Evolutionary conservation across 2,329 filamentous ascomycete species (phyloP).

Genomic region (Xylariomycetidae sp.): DNA sequence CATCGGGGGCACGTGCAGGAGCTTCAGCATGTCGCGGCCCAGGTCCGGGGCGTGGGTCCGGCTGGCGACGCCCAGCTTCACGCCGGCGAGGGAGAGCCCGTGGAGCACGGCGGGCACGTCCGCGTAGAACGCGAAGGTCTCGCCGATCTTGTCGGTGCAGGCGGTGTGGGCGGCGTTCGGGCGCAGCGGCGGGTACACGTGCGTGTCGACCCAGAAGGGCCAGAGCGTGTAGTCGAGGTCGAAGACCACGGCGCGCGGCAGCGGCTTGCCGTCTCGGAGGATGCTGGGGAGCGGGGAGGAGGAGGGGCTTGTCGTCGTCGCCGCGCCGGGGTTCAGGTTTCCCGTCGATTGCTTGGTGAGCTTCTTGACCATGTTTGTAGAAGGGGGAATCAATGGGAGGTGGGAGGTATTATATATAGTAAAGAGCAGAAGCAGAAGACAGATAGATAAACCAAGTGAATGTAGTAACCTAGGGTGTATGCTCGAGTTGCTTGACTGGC

Average conservation of each 20-base stretch:
- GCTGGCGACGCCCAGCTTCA: slow-evolving; percentile 68
- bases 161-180: slow-evolving; percentile 36
- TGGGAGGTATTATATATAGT: not conserved
- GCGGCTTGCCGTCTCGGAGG: slow-evolving; percentile 56
- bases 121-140: slow-evolving; percentile 65
- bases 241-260: slow-evolving; percentile 83
- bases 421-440: not conserved
- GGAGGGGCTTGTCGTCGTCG: slow-evolving; percentile 15
- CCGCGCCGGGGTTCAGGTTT: slow-evolving; percentile 16
- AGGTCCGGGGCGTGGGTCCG: slow-evolving; percentile 77
- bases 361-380: slow-evolving; percentile 16
- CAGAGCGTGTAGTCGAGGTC: slow-evolving; percentile 98
- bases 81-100: slow-evolving; percentile 43
- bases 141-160: slow-evolving; percentile 53
- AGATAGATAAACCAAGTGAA: too few relatives aligned
- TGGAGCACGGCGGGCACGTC: slow-evolving; percentile 65
- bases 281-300: slow-evolving; percentile 31
- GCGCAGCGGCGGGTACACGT: slow-evolving; percentile 71
- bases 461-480: too few relatives aligned
- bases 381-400: not conserved
- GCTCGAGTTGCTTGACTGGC: too few relatives aligned
- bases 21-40: slow-evolving; percentile 73
- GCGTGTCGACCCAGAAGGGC: slow-evolving; percentile 97
- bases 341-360: slow-evolving; percentile 25
- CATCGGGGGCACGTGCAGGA: slow-evolving; percentile 55